Conservation (phyloP, 2,329 filamentous ascomycete species). For the Ophiostoma angusticollis region DNA sequence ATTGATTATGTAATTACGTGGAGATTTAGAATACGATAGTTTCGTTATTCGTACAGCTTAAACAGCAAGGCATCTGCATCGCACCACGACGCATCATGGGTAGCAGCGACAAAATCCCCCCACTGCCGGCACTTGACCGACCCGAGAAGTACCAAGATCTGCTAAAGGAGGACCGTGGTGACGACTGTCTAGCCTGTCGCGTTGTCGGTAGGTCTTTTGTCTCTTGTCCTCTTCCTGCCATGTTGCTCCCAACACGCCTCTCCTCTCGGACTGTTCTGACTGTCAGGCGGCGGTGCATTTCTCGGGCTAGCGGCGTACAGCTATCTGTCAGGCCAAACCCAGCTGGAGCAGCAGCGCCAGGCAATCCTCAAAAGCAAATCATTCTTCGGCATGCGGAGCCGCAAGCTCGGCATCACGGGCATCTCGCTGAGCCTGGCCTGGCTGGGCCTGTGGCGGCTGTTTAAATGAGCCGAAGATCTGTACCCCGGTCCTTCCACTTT, state of each 20-base stretch:
- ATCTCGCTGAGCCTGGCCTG: constrained; percentile 57
- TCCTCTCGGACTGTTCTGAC: not conserved
- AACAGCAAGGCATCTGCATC: no score
- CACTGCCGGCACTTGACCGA: constrained; percentile 40
- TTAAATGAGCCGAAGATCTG: no score
- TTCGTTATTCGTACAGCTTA: no score
- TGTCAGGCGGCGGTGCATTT: constrained; percentile 58
- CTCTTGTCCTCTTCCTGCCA: not conserved
- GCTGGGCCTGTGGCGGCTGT: constrained; percentile 56
- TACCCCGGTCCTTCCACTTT: no score
- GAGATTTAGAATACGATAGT: no score
- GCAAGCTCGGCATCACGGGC: constrained; percentile 51
- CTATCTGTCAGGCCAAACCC: constrained; percentile 60
- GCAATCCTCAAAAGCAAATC: constrained; percentile 56
- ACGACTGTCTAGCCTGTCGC: constrained; percentile 60
- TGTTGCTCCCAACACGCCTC: not conserved
- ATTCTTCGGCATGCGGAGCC: constrained; percentile 58
- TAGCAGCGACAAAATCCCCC: constrained; percentile 35
- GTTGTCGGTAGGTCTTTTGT: constrained; percentile 46
- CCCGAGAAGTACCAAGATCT: constrained; percentile 49
- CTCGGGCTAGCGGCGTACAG: constrained; percentile 65
- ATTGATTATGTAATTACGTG: no score
- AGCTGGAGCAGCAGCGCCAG: constrained; percentile 54
- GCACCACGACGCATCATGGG: constrained; percentile 31
- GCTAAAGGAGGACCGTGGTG: constrained; percentile 40